phyloP scores from a whole-genome alignment of 148 eudicot genomes.

The Camellia granthamiana region DNA sequence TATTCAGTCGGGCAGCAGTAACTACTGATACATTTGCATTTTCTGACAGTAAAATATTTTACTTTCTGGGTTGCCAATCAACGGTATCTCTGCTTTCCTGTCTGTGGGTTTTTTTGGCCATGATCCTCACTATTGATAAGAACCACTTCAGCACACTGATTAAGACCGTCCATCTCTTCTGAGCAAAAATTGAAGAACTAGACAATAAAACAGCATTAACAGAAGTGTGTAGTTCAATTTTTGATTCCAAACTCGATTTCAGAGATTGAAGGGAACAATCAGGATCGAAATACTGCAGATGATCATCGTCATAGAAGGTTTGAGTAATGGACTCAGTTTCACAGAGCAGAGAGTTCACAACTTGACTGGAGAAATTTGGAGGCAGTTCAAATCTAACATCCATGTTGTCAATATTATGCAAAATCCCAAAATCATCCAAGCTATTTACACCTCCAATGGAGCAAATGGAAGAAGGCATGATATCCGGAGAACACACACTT shows the following conservation, averaged over 20 bases:
- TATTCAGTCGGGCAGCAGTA: background rate
- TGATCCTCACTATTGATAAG: constrained; percentile 36
- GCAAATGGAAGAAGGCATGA: constrained; percentile 49
- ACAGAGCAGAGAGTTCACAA: constrained; percentile 40
- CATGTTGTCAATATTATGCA: constrained; percentile 35
- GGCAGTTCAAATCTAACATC: constrained; percentile 48
- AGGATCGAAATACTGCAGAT: constrained; percentile 48
- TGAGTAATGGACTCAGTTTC: constrained; percentile 40
- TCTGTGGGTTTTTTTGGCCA: constrained; percentile 31
- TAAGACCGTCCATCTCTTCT: constrained; percentile 50
- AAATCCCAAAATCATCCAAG: constrained; percentile 42
- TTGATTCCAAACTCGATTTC: constrained; percentile 34
- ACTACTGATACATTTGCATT: background rate
- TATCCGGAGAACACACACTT: constrained; percentile 37
- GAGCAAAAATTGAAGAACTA: constrained; percentile 34
- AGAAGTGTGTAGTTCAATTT: constrained; percentile 38
- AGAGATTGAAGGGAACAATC: constrained; percentile 40
- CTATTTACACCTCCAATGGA: constrained; percentile 51
- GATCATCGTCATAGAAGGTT: constrained; percentile 45
- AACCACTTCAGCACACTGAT: too few relatives aligned
- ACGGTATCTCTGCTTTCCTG: constrained; percentile 15
- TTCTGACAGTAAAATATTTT: background rate
- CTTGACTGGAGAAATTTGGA: constrained; percentile 37
- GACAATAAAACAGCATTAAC: constrained; percentile 36
- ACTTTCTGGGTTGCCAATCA: background rate